Base-by-base conservation (phyloP, 148 eudicot genomes). In the Pharnaceum exiguum region DNA sequence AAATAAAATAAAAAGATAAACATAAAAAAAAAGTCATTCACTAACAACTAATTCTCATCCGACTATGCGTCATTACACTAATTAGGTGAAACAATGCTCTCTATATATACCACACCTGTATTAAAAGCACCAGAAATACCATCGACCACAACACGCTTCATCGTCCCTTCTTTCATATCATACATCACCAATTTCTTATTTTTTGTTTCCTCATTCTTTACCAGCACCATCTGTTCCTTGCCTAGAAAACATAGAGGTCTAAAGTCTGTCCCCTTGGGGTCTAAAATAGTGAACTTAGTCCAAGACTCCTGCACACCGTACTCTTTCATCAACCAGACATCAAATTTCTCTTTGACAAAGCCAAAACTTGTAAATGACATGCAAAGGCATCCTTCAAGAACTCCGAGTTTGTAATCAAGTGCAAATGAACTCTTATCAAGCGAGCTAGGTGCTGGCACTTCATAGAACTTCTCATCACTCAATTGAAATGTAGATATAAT, bases 401-500 rank as follows among this genome's bases (percentile, higher is more conserved):
- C 17, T 8, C 21, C 57, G 5, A 53, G 28, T 39, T 30, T 1
- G n/a, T n/a, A n/a, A 7, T 12, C 7, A 21, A 3, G n/a, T 6
- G 7, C 28, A 10, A 27, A 47, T 10, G 35, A 25, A 16, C 19
- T 16, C 3, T 24, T 33, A 40, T 2, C 27, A 2, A 22, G 43
- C 37, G n/a, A n/a, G n/a, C 25, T 51, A 21, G 49, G 39, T 11
- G 51, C 26, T 17, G 60, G 53, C 4, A 64, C 46, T 25, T 55
- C 44, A 7, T 5, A 0, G 36, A 64, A 54, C 37, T 45, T 54
- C 51, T 55, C 60, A 3, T 54, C 54, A 5, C 2, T 33, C 31
- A 54, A 33, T 44, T 64, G 36, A 23, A 64, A 64, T 13, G 44
- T 53, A 5, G 27, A 58, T n/a, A 63, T 51, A 19, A 39, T 59